Percentiles rank a stretch among this genome's conserved stretches.
phyloP scores from a whole-genome alignment of 495 filamentous ascomycete genomes.

The Hypoxylon fuscum region DNA sequence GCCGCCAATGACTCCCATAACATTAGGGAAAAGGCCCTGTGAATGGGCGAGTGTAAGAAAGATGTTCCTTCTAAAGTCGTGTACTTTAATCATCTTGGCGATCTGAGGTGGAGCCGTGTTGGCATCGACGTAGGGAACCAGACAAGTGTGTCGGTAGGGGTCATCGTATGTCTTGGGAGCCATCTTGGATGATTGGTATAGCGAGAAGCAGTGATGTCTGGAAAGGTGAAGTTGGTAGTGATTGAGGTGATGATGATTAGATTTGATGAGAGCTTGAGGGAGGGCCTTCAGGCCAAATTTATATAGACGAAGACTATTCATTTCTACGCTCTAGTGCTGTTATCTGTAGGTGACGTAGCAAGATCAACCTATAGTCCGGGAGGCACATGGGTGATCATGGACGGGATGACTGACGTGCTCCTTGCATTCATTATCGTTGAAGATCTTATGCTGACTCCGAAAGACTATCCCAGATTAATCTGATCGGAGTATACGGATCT shows the following conservation, averaged over 20 bases:
- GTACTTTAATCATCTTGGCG: conserved; percentile 1
- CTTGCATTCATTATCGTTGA: too few species aligned
- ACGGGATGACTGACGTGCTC: too few species aligned
- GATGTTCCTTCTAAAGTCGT: neutral
- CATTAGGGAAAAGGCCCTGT: neutral
- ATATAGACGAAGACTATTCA: neutral
- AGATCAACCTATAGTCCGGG: too few species aligned
- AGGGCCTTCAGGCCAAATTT: neutral
- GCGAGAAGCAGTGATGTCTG: neutral
- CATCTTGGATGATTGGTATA: neutral
- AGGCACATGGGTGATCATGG: too few species aligned
- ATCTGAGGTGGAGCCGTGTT: neutral
- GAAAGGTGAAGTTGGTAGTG: neutral
- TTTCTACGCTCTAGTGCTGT: too few species aligned
- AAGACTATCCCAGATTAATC: too few species aligned
- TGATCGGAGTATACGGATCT: too few species aligned
- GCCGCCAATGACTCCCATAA: neutral
- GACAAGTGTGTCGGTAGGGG: conserved; percentile 1
- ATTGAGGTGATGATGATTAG: neutral
- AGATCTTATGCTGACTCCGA: too few species aligned
- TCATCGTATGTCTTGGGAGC: conserved; percentile 1
- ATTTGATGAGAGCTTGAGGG: neutral
- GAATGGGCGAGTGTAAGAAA: neutral
- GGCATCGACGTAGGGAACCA: conserved; percentile 3
- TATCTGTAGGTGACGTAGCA: too few species aligned